phyloP scores from a whole-genome alignment of 176 grass and related monocot genomes.

The Phoenix dactylifera region DNA sequence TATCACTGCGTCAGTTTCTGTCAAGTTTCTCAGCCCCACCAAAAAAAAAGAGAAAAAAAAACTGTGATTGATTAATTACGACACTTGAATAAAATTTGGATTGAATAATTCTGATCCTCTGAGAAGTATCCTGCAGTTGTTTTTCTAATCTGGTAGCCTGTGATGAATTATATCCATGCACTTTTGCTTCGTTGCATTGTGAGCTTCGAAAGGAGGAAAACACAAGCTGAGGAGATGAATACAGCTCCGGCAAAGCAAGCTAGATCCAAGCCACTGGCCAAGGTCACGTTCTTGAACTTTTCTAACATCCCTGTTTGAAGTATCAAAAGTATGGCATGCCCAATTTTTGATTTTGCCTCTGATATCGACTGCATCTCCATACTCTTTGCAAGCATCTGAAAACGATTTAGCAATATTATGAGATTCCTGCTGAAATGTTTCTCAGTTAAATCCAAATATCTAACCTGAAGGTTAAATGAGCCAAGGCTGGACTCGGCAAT shows the following conservation, averaged over 20 bases:
- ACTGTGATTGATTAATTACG: no score
- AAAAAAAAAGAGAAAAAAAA: no score
- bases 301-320: slow-evolving; percentile 65
- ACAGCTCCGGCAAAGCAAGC: slow-evolving; percentile 70
- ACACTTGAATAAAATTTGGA: no score
- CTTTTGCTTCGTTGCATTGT: slow-evolving; percentile 1
- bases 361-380: slow-evolving; percentile 38
- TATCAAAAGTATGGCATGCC: slow-evolving; percentile 60
- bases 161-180: not conserved
- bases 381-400: slow-evolving; percentile 62
- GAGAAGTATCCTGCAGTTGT: no score
- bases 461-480: slow-evolving; percentile 45
- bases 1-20: no score
- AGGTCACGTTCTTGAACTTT: slow-evolving; percentile 67
- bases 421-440: not conserved
- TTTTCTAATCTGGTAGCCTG: not conserved
- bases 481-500: slow-evolving; percentile 29
- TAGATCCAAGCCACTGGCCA: slow-evolving; percentile 49
- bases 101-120: no score
- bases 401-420: not conserved
- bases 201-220: slow-evolving; percentile 71
- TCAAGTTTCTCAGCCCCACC: no score
- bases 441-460: not conserved
- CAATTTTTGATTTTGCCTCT: slow-evolving; percentile 70
- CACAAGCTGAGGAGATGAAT: slow-evolving; percentile 53